A percentile compares a stretch with the other conserved stretches of the same genome.
Conservation (phyloP, 2,329 filamentous ascomycete genomes). For the Paecilomyces sp. region DNA sequence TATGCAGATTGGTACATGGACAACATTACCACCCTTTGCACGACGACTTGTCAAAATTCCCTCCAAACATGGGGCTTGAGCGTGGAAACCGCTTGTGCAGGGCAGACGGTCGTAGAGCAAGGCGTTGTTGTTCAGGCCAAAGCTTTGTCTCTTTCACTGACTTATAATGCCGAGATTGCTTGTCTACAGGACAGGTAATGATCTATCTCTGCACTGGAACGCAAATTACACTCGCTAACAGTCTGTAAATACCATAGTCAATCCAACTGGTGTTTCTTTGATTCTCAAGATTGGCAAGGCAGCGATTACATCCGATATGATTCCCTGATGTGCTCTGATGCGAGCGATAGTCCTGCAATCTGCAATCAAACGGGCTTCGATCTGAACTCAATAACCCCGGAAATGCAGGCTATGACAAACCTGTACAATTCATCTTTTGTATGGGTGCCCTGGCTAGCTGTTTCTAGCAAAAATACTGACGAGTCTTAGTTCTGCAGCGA, state of each 20-base stretch:
- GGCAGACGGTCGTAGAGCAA: background rate
- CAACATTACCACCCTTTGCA: constrained; percentile 1
- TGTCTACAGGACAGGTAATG: constrained; percentile 2
- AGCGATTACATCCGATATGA: background rate
- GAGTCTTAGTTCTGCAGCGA: too few relatives aligned
- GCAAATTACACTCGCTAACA: too few relatives aligned
- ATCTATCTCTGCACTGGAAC: too few relatives aligned
- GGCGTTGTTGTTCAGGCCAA: background rate
- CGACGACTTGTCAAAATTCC: background rate
- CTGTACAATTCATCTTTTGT: background rate
- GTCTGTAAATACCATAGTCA: too few relatives aligned
- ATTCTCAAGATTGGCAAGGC: background rate
- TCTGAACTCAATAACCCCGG: background rate
- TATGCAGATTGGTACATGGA: background rate
- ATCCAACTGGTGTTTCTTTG: background rate
- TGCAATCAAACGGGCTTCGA: background rate
- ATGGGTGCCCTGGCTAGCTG: too few relatives aligned
- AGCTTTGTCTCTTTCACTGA: background rate
- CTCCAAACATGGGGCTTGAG: background rate
- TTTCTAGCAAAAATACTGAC: too few relatives aligned
- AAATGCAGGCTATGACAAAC: background rate
- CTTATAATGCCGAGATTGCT: background rate
- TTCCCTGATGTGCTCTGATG: background rate
- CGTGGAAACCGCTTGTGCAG: background rate
- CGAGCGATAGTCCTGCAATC: background rate